Conservation (phyloP, 75 land plant species). For the Sequoia sempervirens region DNA sequence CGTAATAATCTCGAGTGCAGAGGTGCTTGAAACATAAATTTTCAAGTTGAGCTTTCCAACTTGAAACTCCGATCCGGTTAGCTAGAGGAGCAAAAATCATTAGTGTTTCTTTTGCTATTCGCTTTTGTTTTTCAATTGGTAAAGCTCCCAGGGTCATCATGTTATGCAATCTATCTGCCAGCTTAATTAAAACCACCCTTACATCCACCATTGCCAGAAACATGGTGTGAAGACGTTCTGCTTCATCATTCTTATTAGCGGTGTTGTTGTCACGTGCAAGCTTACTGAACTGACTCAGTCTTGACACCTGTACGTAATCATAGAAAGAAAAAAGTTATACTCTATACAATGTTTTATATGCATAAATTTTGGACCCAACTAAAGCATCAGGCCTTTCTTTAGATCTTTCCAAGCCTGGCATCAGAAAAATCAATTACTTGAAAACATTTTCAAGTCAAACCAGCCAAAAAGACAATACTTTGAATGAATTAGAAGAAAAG, state of each 20-base stretch:
- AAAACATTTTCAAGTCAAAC: not conserved
- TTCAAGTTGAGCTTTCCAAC: conserved; percentile 94
- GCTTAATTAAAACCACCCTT: conserved; percentile 88
- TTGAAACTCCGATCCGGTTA: conserved; percentile 85
- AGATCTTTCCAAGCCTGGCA: conserved; percentile 5
- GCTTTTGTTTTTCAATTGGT: conserved; percentile 60
- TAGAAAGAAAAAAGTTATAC: conserved; percentile 3
- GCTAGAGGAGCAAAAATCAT: conserved; percentile 94
- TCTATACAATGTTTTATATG: not conserved
- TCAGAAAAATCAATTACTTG: not conserved
- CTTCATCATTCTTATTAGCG: conserved; percentile 71
- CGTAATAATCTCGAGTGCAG: conserved; percentile 49
- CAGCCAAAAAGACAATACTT: not conserved
- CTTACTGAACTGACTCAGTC: conserved; percentile 90
- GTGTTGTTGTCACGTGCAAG: conserved; percentile 91
- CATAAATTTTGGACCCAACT: not conserved
- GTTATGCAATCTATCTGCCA: conserved; percentile 96
- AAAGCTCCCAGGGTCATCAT: conserved; percentile 92
- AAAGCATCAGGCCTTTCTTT: not conserved
- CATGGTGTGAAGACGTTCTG: conserved; percentile 93
- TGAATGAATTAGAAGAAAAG: not conserved
- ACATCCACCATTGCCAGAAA: conserved; percentile 96
- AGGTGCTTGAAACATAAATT: conserved; percentile 89
- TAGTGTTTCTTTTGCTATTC: conserved; percentile 94
- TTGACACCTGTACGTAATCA: conserved; percentile 59